Conservation (phyloP, 129 eudicot species). For the Lonicera japonica region DNA sequence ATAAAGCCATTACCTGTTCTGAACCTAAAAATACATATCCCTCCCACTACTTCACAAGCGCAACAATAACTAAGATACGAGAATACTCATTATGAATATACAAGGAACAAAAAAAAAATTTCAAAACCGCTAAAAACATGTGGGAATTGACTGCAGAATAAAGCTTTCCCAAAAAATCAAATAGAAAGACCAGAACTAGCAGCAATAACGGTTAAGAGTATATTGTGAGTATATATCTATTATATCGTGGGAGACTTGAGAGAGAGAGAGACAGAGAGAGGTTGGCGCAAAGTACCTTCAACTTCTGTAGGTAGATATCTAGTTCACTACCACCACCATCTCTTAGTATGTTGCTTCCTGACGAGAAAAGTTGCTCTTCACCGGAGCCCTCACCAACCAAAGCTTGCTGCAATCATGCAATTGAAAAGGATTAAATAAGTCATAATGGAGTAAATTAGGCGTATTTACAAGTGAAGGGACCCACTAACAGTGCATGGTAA, state of each 20-base stretch:
- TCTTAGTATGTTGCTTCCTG: constrained; percentile 36
- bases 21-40: neutral
- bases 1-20: neutral
- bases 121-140: too few species aligned
- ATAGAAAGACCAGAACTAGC: neutral
- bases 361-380: constrained; percentile 81
- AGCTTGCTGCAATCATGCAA: constrained; percentile 54
- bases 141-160: too few species aligned
- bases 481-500: too few species aligned
- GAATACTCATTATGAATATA: too few species aligned
- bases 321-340: constrained; percentile 56
- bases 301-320: constrained; percentile 49
- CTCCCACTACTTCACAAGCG: neutral
- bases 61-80: neutral
- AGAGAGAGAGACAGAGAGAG: neutral
- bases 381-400: constrained; percentile 94
- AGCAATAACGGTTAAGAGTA: neutral
- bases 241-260: neutral
- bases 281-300: constrained; percentile 45
- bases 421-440: constrained; percentile 7
- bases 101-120: neutral
- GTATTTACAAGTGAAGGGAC: too few species aligned
- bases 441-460: neutral
- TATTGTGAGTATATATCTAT: too few species aligned
- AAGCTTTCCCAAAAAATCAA: neutral